These are phyloP conservation scores for Phytophthora sojae DNA, from an alignment of 352 stramenopile species.

Conservation along the genomic window DNA sequence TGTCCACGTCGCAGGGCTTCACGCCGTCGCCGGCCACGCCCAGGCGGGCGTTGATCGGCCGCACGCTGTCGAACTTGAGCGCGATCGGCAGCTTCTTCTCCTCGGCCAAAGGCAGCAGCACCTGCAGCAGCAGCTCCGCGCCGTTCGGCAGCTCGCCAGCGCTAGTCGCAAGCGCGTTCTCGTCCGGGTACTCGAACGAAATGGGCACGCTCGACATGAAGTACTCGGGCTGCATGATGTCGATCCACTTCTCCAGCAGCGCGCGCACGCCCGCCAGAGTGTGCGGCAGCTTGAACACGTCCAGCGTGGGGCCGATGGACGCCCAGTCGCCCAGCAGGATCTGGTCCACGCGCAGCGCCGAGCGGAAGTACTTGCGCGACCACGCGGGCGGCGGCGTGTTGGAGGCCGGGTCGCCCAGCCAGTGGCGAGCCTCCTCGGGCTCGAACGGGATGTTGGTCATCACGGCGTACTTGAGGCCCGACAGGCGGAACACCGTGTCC, in stretches of 20 bases:
- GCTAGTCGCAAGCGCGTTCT: constrained; percentile 28
- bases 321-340: constrained; percentile 88
- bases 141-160: constrained; percentile 45
- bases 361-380: constrained; percentile 85
- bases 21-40: constrained; percentile 92
- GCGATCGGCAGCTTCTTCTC: constrained; percentile 91
- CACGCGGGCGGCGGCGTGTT: constrained; percentile 53
- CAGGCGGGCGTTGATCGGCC: constrained; percentile 86
- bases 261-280: constrained; percentile 82
- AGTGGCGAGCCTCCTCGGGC: constrained; percentile 61
- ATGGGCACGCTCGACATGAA: constrained; percentile 95
- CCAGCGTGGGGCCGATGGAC: constrained; percentile 73
- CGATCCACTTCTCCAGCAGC: constrained; percentile 92
- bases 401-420: constrained; percentile 51
- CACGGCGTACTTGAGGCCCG: constrained; percentile 90
- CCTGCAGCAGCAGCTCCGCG: constrained; percentile 82
- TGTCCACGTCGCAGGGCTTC: constrained; percentile 88
- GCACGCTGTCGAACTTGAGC: constrained; percentile 94
- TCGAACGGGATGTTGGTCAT: constrained; percentile 97
- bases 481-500: constrained; percentile 74
- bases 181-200: constrained; percentile 81
- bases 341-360: constrained; percentile 92
- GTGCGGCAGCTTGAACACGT: constrained; percentile 58
- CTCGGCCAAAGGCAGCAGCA: constrained; percentile 91
- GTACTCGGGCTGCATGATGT: constrained; percentile 94